Base-by-base conservation (phyloP, 257 asterid species). In the Lantana camara region DNA sequence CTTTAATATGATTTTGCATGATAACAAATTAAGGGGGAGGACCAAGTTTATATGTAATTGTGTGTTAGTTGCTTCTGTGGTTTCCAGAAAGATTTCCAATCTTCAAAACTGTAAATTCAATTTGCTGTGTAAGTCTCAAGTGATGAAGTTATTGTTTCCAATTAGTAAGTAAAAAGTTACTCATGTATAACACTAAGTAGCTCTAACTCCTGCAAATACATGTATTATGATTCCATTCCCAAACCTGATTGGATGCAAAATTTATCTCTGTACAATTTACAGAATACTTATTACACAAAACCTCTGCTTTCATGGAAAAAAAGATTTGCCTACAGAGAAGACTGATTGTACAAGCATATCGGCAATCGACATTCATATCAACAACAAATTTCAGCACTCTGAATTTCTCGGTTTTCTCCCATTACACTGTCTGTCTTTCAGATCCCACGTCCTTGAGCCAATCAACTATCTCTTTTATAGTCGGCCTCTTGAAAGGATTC, bases 401-500 rank as follows among this genome's bases (percentile, higher is more conserved):
- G 50, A 45, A 57, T 78, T 44, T 60, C 61, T 63, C 30, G 17
- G 34, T 51, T 57, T 21, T 66, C 1, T 64, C 75, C 66, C 72
- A 74, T 76, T 72, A 74, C 19, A 84, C 63, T 55, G 86, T 44
- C 45, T 69, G 80, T 59, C 62, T 63, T 64, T 62, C 38, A 57
- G 79, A 72, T 51, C 84, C 95, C 57, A 83, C 76, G 37, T 79
- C 73, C 68, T 76, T 76, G 68, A 93, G 94, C 86, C 95, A 90
- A 47, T 85, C 95, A 29, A 90, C 90, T 4, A 93, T 82, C 70
- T 89, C 90, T 71, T 71, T 64, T 54, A 93, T 93, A 24, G 80
- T 68, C 21, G 98, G 98, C 74, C 98, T 88, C 85, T 87, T 86
- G 73, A 83, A 69, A 15, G 94, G 97, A 73, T 90, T 90, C 38